A percentile compares a stretch with the other conserved stretches of the same genome.
Conservation (phyloP, 768 basidiomycete species). For the Rhizopogon salebrosus region DNA sequence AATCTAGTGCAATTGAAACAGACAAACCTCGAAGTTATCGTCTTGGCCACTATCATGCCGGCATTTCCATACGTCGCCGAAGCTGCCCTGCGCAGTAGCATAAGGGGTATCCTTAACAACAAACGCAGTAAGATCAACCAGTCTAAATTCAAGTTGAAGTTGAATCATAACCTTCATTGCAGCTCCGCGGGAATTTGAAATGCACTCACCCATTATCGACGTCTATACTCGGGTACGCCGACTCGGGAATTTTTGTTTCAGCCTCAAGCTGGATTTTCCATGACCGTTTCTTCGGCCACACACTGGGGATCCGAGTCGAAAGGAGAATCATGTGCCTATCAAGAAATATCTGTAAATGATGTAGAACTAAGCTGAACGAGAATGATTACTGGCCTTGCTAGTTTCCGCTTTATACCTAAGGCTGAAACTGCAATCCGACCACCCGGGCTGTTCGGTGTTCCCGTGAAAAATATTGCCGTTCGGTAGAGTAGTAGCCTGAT, state of each 20-base stretch:
- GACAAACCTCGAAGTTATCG: conserved; percentile 14
- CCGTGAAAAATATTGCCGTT: too few relatives aligned
- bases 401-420: too few relatives aligned
- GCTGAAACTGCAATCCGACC: too few relatives aligned
- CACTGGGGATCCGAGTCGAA: neutral
- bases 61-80: conserved; percentile 20
- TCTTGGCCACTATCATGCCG: conserved; percentile 14
- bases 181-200: neutral
- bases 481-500: too few relatives aligned
- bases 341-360: too few relatives aligned
- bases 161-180: neutral
- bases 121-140: conserved; percentile 10
- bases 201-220: neutral
- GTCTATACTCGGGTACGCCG: neutral
- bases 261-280: neutral
- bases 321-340: neutral
- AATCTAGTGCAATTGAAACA: neutral
- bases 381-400: too few relatives aligned
- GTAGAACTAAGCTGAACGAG: too few relatives aligned
- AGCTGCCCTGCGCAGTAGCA: conserved; percentile 19
- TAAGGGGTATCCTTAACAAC: conserved; percentile 12
- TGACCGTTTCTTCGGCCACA: neutral
- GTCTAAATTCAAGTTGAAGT: neutral
- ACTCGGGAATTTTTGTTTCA: neutral
- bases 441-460: too few relatives aligned